Base-by-base conservation (phyloP, 2,329 filamentous ascomycete genomes). In the Fusarium liriodendri region DNA sequence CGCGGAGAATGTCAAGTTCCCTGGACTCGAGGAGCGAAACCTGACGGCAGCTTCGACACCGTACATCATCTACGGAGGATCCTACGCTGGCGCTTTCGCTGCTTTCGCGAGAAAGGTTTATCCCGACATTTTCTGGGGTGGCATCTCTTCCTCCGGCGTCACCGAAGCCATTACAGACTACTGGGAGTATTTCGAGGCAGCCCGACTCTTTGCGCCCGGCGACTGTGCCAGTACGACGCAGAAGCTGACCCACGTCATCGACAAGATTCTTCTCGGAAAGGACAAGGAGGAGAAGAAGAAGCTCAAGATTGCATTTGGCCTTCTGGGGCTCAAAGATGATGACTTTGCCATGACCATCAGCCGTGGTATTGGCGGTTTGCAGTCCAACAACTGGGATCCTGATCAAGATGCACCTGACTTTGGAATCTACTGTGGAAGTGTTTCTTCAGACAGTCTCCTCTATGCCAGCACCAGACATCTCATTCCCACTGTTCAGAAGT, bases 41-140 rank as follows among this genome's bases (percentile, higher is more conserved):
- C 83, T 97, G 40, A 94, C 89, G 0, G 89, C 93, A 0, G 84
- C 89, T 1, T 86, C 85, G 4, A 91, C 90, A 0, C 89, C 94
- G 0, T 97, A 92, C 83, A 92, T 97, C 67, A 90, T 90, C 0
- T 97, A 97, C 70, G 95, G 95, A 2, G 94, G 94, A 1, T 95
- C 93, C 0, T 97, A 97, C 78, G 93, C 94, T 0, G 95, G 95
- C 3, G 92, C 91, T 0, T 93, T 95, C 74, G 93, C 91, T 11
- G 94, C 95, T 0, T 92, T 97, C 76, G 82, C 95, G 40, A 90
- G 94, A 35, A 91, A 93, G 67, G 80, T 92, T 18, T 97, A 97
- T 80, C 94, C 95, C 0, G 91, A 96, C 35, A 84, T 92, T 9
- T 97, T 93, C 82, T 96, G 89, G 88, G 95, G 89, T 9, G 89